Percentiles rank a stretch among this genome's conserved stretches.
These are phyloP conservation scores for Solanum hybrid DNA, from an alignment of 305 asterid species.

Conservation along the genomic window DNA sequence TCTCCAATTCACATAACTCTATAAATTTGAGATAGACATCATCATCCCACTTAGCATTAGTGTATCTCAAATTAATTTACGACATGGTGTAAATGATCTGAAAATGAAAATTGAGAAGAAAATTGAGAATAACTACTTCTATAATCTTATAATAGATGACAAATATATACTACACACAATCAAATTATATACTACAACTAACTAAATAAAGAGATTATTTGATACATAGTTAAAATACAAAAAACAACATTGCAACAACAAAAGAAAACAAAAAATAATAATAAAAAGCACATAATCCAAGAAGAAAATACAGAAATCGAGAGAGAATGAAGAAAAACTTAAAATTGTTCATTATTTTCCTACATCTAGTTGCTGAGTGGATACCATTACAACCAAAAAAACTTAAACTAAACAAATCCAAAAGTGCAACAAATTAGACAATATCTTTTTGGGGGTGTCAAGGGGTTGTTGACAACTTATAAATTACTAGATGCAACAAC, in stretches of 20 bases:
- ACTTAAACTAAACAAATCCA: neutral
- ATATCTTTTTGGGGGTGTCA: neutral
- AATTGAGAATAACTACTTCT: neutral
- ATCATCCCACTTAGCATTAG: neutral
- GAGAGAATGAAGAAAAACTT: neutral
- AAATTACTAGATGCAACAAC: neutral
- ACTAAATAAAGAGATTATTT: neutral
- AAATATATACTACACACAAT: neutral
- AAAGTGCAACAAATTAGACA: neutral
- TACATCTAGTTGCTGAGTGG: neutral
- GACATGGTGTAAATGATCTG: neutral
- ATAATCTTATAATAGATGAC: neutral
- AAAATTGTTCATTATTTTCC: neutral
- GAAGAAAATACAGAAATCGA: neutral
- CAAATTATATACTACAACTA: neutral
- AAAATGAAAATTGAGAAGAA: neutral
- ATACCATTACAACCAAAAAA: neutral
- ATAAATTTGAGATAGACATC: neutral
- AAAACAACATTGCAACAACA: neutral
- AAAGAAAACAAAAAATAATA: too few relatives aligned
- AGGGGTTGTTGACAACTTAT: neutral
- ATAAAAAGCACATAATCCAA: neutral
- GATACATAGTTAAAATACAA: neutral
- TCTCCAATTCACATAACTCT: neutral
- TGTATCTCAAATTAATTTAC: neutral